phyloP scores from a whole-genome alignment of 805 yeast genomes.

The Sugiyamaella chiloensis region DNA sequence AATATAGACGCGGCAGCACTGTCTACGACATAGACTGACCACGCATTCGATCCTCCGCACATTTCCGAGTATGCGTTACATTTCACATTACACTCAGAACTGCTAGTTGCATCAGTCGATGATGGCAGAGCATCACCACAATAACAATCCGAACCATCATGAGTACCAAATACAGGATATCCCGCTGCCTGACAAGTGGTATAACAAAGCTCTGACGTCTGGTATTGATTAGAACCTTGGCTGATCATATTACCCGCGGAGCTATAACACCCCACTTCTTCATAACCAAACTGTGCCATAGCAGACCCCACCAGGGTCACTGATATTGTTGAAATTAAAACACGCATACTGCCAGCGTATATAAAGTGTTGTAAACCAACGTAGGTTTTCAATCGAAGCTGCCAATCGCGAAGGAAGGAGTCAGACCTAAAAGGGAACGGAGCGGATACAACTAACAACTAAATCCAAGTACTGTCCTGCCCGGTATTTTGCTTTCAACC shows the following conservation, averaged over 20 bases:
- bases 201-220: constrained; percentile 58
- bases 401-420: not conserved
- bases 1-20: constrained; percentile 16
- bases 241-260: constrained; percentile 8
- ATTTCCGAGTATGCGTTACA: constrained; percentile 63
- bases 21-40: constrained; percentile 28
- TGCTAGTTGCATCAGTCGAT: constrained; percentile 32
- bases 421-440: not conserved
- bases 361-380: not conserved
- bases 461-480: not conserved
- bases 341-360: constrained; percentile 6
- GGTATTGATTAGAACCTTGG: constrained; percentile 52
- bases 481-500: not conserved
- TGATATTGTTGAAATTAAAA: not conserved
- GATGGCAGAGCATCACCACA: constrained; percentile 55
- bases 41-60: constrained; percentile 60
- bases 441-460: constrained; percentile 5
- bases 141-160: constrained; percentile 55
- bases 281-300: constrained; percentile 1
- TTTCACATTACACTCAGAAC: constrained; percentile 39
- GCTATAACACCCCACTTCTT: constrained; percentile 19
- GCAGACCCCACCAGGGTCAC: not conserved
- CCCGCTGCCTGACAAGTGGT: constrained; percentile 43
- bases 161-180: constrained; percentile 45
- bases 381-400: not conserved